A percentile compares a stretch with the other conserved stretches of the same genome.
These are phyloP conservation scores for Trichosanthes cucumerina DNA, from an alignment of 306 rosid species.

Conservation along the genomic window DNA sequence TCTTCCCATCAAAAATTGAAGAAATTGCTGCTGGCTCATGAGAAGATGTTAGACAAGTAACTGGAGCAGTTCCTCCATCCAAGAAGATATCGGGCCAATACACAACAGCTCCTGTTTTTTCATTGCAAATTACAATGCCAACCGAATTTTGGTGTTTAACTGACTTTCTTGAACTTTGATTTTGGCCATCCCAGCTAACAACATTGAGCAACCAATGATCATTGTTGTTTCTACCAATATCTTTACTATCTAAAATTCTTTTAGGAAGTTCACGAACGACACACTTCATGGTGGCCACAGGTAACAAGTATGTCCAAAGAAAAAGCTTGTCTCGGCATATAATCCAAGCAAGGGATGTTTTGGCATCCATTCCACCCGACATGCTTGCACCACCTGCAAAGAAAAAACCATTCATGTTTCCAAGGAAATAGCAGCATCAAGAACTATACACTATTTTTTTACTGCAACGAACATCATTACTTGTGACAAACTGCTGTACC, in stretches of 20 bases:
- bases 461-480: constrained; percentile 19
- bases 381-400: constrained; percentile 43
- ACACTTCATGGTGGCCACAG: constrained; percentile 44
- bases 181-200: constrained; percentile 45
- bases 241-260: constrained; percentile 18
- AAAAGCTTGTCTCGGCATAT: constrained; percentile 55
- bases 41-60: constrained; percentile 49
- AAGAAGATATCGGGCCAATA: constrained; percentile 77
- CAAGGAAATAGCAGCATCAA: not conserved
- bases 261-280: constrained; percentile 68
- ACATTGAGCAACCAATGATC: constrained; percentile 62
- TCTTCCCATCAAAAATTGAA: constrained; percentile 33
- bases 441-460: not conserved
- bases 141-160: constrained; percentile 42
- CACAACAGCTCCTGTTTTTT: constrained; percentile 45
- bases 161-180: constrained; percentile 29
- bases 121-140: constrained; percentile 53
- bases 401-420: not conserved
- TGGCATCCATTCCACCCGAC: constrained; percentile 72
- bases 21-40: constrained; percentile 36
- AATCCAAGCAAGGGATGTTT: constrained; percentile 76
- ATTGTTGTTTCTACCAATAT: constrained; percentile 27
- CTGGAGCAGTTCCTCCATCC: constrained; percentile 26
- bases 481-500: constrained; percentile 43
- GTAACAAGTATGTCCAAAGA: constrained; percentile 67